Evolutionary conservation across 129 eudicot species (phyloP).

Genomic region (Lactuca sativa): DNA sequence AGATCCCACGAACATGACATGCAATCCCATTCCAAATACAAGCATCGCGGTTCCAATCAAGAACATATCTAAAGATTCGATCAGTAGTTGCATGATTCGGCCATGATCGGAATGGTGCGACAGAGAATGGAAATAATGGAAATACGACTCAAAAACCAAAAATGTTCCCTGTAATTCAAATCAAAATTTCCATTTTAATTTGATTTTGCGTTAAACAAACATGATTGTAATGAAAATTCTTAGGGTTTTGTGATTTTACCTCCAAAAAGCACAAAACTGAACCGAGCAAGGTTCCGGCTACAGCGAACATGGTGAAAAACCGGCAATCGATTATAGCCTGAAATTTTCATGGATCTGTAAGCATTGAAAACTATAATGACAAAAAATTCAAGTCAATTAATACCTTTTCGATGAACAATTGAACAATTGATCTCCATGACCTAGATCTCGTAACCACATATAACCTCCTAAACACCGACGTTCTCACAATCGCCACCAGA

Average conservation of each 20-base stretch:
- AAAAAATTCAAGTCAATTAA: not conserved
- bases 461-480: constrained; percentile 16
- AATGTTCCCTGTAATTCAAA: constrained; percentile 53
- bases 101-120: constrained; percentile 49
- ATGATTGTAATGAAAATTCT: not conserved
- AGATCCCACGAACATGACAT: constrained; percentile 60
- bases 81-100: constrained; percentile 41
- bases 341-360: constrained; percentile 3
- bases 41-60: constrained; percentile 78
- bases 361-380: not conserved
- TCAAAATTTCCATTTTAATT: not conserved
- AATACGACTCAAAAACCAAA: constrained; percentile 50
- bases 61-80: constrained; percentile 76
- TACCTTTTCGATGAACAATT: constrained; percentile 59
- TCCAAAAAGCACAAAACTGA: constrained; percentile 67
- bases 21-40: constrained; percentile 58
- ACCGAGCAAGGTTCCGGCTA: constrained; percentile 73
- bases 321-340: constrained; percentile 68
- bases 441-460: constrained; percentile 25
- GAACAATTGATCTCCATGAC: constrained; percentile 44
- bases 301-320: constrained; percentile 67
- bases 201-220: not conserved
- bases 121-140: constrained; percentile 46
- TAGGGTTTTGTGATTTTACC: constrained; percentile 46
- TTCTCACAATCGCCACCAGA: constrained; percentile 25